Conservation (phyloP, 805 yeast genomes). For the Candida succiphila region DNA sequence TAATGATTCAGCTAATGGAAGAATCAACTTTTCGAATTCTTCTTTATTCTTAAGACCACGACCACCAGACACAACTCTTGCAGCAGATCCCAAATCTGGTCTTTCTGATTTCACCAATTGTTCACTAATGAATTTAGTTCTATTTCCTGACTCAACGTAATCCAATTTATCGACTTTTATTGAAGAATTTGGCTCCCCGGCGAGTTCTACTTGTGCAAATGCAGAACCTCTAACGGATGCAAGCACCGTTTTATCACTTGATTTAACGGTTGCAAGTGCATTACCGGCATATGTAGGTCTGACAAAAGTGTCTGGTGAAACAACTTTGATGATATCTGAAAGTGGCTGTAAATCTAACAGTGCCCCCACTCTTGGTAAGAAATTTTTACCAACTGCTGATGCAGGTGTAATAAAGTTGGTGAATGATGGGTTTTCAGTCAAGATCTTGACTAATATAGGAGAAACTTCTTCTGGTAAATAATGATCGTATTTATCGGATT, state of each 20-base stretch:
- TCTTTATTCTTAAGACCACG: constrained; percentile 88
- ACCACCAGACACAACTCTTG: constrained; percentile 82
- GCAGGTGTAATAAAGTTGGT: constrained; percentile 75
- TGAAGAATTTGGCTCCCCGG: constrained; percentile 22
- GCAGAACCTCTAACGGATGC: constrained; percentile 82
- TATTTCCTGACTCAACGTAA: constrained; percentile 24
- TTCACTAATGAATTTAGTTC: constrained; percentile 65
- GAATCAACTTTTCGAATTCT: constrained; percentile 64
- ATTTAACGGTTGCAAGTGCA: constrained; percentile 72
- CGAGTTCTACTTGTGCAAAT: constrained; percentile 36
- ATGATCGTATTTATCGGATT: constrained; percentile 51
- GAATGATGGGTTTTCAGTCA: constrained; percentile 28
- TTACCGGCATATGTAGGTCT: constrained; percentile 97
- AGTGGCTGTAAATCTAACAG: constrained; percentile 79
- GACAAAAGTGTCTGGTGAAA: constrained; percentile 60
- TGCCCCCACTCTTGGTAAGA: constrained; percentile 84
- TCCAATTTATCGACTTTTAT: constrained; percentile 39
- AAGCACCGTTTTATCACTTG: constrained; percentile 54
- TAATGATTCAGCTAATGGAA: constrained; percentile 76
- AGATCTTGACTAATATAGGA: constrained; percentile 46
- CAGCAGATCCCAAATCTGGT: constrained; percentile 85
- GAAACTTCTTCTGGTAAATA: constrained; percentile 73
- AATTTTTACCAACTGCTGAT: constrained; percentile 79
- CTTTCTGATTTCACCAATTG: constrained; percentile 68
- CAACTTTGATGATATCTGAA: constrained; percentile 68